A percentile compares a stretch with the other conserved stretches of the same genome.
phyloP scores from a whole-genome alignment of 2,329 filamentous ascomycete genomes.

The Hymenoscyphus linearis region DNA sequence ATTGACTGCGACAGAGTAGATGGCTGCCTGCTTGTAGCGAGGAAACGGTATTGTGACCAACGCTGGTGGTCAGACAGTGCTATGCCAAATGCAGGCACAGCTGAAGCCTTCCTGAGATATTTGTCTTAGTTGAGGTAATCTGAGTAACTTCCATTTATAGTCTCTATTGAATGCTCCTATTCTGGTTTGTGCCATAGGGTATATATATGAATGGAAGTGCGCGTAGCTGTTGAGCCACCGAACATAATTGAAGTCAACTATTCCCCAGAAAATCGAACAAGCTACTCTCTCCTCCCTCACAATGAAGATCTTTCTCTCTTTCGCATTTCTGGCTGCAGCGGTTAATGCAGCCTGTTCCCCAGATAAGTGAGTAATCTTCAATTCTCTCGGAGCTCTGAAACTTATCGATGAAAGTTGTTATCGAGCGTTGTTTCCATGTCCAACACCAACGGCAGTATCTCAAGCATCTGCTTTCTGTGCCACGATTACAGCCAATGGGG shows the following conservation, averaged over 20 bases:
- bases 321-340: neutral
- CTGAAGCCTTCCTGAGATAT: neutral
- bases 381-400: neutral
- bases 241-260: neutral
- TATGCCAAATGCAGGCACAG: neutral
- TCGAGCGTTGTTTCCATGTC: neutral
- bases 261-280: neutral
- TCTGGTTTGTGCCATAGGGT: neutral
- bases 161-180: neutral
- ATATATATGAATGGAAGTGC: neutral
- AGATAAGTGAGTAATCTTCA: neutral
- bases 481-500: neutral
- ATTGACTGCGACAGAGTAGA: neutral
- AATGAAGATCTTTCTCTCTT: neutral
- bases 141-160: neutral
- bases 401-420: neutral
- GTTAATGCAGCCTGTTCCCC: neutral
- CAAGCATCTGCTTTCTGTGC: conserved; percentile 3
- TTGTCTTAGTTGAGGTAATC: neutral
- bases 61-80: neutral
- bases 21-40: neutral
- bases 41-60: neutral
- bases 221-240: neutral
- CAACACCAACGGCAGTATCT: neutral
- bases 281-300: neutral